Evolutionary conservation across 1,284 basidiomycete genomes (phyloP).

Genomic region (Moesziomyces antarcticus): DNA sequence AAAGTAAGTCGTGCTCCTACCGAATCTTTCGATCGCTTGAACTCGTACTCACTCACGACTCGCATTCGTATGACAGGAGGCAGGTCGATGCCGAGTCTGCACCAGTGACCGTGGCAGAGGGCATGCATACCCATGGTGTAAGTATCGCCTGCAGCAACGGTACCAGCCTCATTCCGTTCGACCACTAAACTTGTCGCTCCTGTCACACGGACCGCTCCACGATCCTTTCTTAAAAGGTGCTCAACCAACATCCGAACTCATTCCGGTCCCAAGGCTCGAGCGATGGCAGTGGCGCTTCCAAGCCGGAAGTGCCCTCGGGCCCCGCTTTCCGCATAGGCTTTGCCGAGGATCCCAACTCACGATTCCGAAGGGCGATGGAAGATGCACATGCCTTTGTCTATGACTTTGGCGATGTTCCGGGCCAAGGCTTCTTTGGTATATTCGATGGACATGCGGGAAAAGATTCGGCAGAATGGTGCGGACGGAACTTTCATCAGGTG

Average conservation of each 20-base stretch:
- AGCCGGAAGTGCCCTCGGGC: constrained; percentile 3
- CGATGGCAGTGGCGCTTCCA: constrained; percentile 3
- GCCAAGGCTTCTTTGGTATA: constrained; percentile 96
- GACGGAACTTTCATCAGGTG: constrained; percentile 92
- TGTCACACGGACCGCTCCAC: no score
- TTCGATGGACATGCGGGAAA: constrained; percentile 99
- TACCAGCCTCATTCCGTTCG: background rate
- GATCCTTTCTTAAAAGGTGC: constrained; percentile 3
- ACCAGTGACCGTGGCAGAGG: constrained; percentile 29
- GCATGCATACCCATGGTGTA: constrained; percentile 35
- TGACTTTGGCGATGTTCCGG: constrained; percentile 87
- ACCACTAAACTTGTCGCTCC: no score
- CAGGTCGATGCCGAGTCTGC: constrained; percentile 39
- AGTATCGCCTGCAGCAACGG: constrained; percentile 1
- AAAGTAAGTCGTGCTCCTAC: constrained; percentile 7
- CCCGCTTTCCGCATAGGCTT: constrained; percentile 79
- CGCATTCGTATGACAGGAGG: background rate
- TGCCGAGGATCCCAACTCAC: constrained; percentile 83
- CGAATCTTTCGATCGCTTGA: background rate
- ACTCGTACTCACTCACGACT: background rate
- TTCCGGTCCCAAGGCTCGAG: constrained; percentile 3
- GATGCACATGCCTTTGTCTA: constrained; percentile 96
- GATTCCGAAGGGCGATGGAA: constrained; percentile 93
- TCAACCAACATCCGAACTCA: constrained; percentile 41
- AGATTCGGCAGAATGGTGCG: constrained; percentile 99